These are phyloP conservation scores for Phlyctochytrium bullatum DNA, from an alignment of 192 early-diverging fungal genomes.

Conservation along the genomic window DNA sequence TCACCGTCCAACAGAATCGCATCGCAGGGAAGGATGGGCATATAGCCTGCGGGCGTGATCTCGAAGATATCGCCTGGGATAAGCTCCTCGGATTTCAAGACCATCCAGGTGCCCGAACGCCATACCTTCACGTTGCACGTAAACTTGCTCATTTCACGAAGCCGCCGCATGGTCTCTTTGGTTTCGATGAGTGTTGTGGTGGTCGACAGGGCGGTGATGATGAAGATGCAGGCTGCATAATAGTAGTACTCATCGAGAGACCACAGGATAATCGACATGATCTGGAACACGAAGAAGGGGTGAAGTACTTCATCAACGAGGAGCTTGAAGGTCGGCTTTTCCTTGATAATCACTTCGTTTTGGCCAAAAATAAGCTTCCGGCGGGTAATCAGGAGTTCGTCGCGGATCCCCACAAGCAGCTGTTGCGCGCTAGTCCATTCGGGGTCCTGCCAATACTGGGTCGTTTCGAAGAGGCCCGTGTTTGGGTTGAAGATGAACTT, in stretches of 20 bases:
- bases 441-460: conserved; percentile 51
- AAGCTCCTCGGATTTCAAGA: conserved; percentile 69
- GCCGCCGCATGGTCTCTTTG: conserved; percentile 68
- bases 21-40: conserved; percentile 78
- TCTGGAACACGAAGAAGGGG: conserved; percentile 60
- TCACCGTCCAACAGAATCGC: conserved; percentile 88
- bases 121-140: conserved; percentile 74
- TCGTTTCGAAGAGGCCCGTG: conserved; percentile 47
- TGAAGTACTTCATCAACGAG: conserved; percentile 55
- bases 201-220: conserved; percentile 80
- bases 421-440: conserved; percentile 41
- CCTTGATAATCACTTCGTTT: conserved; percentile 46
- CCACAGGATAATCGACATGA: conserved; percentile 60
- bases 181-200: conserved; percentile 75
- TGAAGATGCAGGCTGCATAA: conserved; percentile 88
- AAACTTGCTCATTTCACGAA: conserved; percentile 87
- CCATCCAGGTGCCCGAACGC: conserved; percentile 54
- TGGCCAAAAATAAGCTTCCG: conserved; percentile 46
- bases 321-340: conserved; percentile 38
- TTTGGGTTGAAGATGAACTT: conserved; percentile 56
- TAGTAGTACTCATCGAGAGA: conserved; percentile 91
- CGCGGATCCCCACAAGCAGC: conserved; percentile 23
- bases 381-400: conserved; percentile 7
- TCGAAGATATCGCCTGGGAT: conserved; percentile 96
- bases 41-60: conserved; percentile 27